Evolutionary conservation across 306 rosid species (phyloP).

Genomic region (Alnus rubra): DNA sequence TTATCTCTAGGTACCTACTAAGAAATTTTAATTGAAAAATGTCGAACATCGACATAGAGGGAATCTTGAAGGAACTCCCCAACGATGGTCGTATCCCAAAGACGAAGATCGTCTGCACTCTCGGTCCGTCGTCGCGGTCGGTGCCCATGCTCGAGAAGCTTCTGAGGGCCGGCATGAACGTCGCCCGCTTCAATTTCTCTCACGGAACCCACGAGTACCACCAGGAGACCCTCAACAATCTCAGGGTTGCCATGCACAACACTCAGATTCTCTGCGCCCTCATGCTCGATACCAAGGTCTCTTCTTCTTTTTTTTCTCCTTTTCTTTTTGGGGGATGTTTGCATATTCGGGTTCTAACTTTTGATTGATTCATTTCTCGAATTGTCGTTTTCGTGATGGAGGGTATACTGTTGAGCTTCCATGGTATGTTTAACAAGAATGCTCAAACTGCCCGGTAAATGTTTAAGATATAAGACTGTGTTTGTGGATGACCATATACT

Average conservation of each 20-base stretch:
- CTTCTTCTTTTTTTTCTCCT: neutral
- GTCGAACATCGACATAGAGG: constrained; percentile 86
- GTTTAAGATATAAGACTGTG: too few relatives aligned
- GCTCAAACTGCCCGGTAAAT: neutral
- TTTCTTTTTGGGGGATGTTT: neutral
- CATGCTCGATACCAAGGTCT: constrained; percentile 95
- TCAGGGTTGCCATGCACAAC: constrained; percentile 77
- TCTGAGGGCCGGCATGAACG: constrained; percentile 91
- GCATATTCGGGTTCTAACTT: neutral
- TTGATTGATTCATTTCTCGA: neutral
- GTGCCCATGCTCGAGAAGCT: constrained; percentile 79
- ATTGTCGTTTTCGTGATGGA: neutral
- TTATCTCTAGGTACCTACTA: neutral
- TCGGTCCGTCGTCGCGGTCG: constrained; percentile 89
- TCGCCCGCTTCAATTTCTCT: constrained; percentile 92
- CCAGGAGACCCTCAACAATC: constrained; percentile 84
- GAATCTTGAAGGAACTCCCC: constrained; percentile 72
- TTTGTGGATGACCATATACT: too few relatives aligned
- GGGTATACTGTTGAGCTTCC: neutral
- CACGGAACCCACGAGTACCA: constrained; percentile 93
- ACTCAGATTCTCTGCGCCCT: constrained; percentile 82
- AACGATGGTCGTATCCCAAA: constrained; percentile 75
- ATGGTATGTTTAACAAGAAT: neutral
- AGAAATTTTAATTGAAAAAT: constrained; percentile 11
- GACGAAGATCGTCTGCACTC: constrained; percentile 87